These are phyloP conservation scores for Alternaria sp. DNA, from an alignment of 2,329 filamentous ascomycete genomes.

Conservation along the genomic window DNA sequence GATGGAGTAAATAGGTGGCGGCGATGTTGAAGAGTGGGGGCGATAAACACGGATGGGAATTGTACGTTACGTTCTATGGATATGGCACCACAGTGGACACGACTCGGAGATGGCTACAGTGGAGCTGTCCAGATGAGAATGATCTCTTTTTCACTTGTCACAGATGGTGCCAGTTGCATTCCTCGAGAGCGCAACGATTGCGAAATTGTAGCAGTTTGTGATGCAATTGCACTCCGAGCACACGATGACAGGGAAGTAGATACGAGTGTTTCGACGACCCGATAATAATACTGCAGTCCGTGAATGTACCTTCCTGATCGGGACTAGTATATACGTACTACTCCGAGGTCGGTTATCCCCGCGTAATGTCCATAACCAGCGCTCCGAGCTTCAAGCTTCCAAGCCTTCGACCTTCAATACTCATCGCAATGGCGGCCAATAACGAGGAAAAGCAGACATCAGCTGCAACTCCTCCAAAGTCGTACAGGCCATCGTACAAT, in stretches of 20 bases:
- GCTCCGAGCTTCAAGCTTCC: background rate
- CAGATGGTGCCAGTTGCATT: background rate
- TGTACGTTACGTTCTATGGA: background rate
- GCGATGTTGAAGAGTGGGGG: background rate
- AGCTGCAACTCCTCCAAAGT: background rate
- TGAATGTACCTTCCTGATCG: slow-evolving; percentile 15
- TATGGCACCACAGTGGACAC: background rate
- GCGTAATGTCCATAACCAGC: slow-evolving; percentile 1
- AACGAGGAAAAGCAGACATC: slow-evolving; percentile 16
- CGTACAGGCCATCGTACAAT: background rate
- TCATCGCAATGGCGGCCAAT: slow-evolving; percentile 23
- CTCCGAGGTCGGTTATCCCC: slow-evolving; percentile 12
- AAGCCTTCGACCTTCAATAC: slow-evolving; percentile 8
- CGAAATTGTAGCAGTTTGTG: background rate
- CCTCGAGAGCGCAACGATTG: background rate
- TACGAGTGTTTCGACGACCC: background rate
- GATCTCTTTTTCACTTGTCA: background rate
- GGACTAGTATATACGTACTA: slow-evolving; percentile 6
- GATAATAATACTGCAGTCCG: background rate
- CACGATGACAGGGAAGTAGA: background rate
- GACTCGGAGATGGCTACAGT: background rate
- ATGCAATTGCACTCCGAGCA: background rate
- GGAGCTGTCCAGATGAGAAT: background rate
- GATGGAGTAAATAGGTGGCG: background rate
- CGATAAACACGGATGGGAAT: background rate